Base-by-base conservation (phyloP, 2,329 filamentous ascomycete genomes). In the Ceratocystis cubensis region DNA sequence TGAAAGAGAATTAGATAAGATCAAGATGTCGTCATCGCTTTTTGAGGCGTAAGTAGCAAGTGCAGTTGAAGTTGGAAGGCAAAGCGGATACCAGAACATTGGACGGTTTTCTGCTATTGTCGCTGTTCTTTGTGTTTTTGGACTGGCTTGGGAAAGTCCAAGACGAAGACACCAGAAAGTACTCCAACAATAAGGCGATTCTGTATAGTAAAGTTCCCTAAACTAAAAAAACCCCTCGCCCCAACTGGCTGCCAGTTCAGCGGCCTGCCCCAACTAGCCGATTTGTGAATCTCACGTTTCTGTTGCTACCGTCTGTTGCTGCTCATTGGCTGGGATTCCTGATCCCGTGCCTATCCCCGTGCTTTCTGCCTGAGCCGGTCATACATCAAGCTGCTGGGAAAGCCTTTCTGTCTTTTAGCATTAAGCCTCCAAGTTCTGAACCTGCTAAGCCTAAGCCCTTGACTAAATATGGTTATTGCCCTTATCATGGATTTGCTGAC, bases 401-500 rank as follows among this genome's bases (percentile, higher is more conserved):
- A 41, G 37, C 37, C 37, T 41, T 41, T 41, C 10, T 15, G 37
- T 41, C 37, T 41, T 41, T 15, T 41, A 10, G 10, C 4, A 41
- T 41, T 15, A 41, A 41, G 37, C 37, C 37, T 41, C 37, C 10
- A 41, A 13, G 37, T 4, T 41, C 13, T 15, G 37, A 41, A 13
- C 37, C 37, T 41, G 13, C 13, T 15, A 41, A 41, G 37, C 37
- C 37, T 15, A 41, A 41, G 13, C 37, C 37, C 37, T 41, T 41
- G 37, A 10, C 37, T 13, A 41, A 41, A 37, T 37, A 17, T 59
- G 20, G 63, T 20, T 8, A 20, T 44, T 44, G 44, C 44, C 37
- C 64, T 65, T 65, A 56, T 59, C 64, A 59, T 25, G 25, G 28
- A 59, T n/a, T 37, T 59, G 56, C 56, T 59, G 56, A 59, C 10